A percentile compares a stretch with the other conserved stretches of the same genome.
Conservation (phyloP, 495 filamentous ascomycete genomes). For the Xylaria curta region DNA sequence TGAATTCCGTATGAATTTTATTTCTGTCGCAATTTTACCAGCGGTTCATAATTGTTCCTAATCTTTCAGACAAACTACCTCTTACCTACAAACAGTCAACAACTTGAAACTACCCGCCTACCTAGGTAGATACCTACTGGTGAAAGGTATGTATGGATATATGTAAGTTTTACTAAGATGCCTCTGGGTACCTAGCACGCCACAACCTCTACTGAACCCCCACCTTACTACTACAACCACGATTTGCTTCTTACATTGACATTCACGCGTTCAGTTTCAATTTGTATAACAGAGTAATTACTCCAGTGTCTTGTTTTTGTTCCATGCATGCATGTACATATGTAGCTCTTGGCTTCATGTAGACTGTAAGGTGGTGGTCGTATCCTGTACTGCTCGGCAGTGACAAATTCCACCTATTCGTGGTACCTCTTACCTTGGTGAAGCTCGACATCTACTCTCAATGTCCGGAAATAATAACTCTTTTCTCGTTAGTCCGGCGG, state of each 20-base stretch:
- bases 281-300: neutral
- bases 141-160: neutral
- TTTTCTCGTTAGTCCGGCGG: neutral
- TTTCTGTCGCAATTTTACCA: neutral
- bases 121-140: too few species aligned
- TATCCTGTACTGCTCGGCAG: neutral
- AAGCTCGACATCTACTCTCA: neutral
- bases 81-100: neutral
- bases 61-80: neutral
- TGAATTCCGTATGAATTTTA: neutral
- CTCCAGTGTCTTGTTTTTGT: neutral
- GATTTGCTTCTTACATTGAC: neutral
- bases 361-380: neutral
- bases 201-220: neutral
- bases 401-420: neutral
- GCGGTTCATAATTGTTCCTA: neutral
- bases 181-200: neutral
- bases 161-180: conserved; percentile 13
- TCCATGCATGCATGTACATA: neutral
- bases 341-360: neutral
- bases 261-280: neutral
- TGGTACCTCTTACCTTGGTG: neutral
- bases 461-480: conserved; percentile 1
- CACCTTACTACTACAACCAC: neutral
- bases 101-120: neutral